These are phyloP conservation scores for Eremothecium sinecaudum DNA, from an alignment of 1,139 yeast genomes.

Conservation along the genomic window DNA sequence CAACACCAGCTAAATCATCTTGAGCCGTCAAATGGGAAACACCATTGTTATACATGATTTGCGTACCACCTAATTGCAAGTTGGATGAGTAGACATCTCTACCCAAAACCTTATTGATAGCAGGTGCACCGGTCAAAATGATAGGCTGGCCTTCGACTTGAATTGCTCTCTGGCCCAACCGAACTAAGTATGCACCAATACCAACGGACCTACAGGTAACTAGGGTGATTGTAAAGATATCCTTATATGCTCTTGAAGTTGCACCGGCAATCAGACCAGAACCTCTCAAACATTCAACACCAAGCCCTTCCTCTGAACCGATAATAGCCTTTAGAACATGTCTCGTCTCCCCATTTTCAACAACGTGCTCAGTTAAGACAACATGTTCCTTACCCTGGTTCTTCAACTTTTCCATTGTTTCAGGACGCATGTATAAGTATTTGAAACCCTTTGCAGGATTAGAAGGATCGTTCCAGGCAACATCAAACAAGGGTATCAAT, in stretches of 20 bases:
- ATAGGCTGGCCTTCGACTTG: slow-evolving; percentile 98
- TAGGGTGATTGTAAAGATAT: slow-evolving; percentile 88
- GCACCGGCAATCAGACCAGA: slow-evolving; percentile 99
- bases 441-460: slow-evolving; percentile 80
- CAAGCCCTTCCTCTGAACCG: slow-evolving; percentile 93
- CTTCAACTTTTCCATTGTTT: slow-evolving; percentile 51
- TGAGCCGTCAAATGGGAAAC: slow-evolving; percentile 93
- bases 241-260: slow-evolving; percentile 93
- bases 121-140: slow-evolving; percentile 97
- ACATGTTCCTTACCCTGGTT: slow-evolving; percentile 50
- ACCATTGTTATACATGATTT: slow-evolving; percentile 96
- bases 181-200: slow-evolving; percentile 96
- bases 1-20: slow-evolving; percentile 94
- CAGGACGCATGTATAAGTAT: slow-evolving; percentile 72
- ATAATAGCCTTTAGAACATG: slow-evolving; percentile 72
- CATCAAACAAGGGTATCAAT: slow-evolving; percentile 76
- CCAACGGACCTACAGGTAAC: slow-evolving; percentile 99
- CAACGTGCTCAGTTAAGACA: slow-evolving; percentile 69
- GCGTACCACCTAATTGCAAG: slow-evolving; percentile 97
- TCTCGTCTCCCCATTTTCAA: slow-evolving; percentile 78
- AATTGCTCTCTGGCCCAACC: slow-evolving; percentile 97
- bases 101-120: slow-evolving; percentile 90
- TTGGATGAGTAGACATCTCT: slow-evolving; percentile 95
- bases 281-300: slow-evolving; percentile 96
- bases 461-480: slow-evolving; percentile 78